Evolutionary conservation across 768 basidiomycete genomes (phyloP), one percentile per base, ranked within the genome.

Genomic region (Paxillus involutus): DNA sequence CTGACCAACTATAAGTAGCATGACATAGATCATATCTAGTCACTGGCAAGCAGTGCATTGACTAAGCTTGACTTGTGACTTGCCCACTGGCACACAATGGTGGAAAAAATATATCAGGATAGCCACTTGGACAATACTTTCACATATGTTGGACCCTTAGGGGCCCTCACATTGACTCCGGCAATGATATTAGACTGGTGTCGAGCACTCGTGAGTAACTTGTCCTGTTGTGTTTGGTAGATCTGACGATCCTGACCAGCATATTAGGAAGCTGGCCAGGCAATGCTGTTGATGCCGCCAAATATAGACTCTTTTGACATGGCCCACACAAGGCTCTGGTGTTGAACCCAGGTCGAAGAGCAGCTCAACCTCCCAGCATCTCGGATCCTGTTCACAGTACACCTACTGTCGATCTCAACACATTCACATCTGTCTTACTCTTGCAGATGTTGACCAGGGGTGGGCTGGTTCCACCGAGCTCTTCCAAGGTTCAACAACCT

Each of bases 291-390:
- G 1, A 44, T 7, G 1, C 44, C 45, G 0, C 55, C 42, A 0
- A 60, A 60, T 41, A 51, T 60, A 3, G 6, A 6, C 0, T 58
- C 47, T 1, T 60, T 60, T 36, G 14, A 57, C 14, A 2, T 43
- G 1, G 45, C 19, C 0, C 42, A 52, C n/a, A n/a, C 35, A 57
- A 57, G 40, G 52, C 29, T 6, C 45, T 17, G 0, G 19, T 39
- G 17, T 42, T 53, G 1, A 53, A 55, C 32, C 53, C 32, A 1
- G 6, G 43, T 17, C 4, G 26, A 37, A 51, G 49, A 13, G 32
- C 50, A 2, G 19, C 41, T 35, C 33, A 21, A 26, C 44, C 6
- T 6, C 32, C 10, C 33, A 32, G 30, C 5, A 5, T 24, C 5
- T 24, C 24, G 5, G 24, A 24, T 24, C 9, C 9, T 6, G 6